Conservation (phyloP, 805 yeast species). For the Candida namnaoensis region DNA sequence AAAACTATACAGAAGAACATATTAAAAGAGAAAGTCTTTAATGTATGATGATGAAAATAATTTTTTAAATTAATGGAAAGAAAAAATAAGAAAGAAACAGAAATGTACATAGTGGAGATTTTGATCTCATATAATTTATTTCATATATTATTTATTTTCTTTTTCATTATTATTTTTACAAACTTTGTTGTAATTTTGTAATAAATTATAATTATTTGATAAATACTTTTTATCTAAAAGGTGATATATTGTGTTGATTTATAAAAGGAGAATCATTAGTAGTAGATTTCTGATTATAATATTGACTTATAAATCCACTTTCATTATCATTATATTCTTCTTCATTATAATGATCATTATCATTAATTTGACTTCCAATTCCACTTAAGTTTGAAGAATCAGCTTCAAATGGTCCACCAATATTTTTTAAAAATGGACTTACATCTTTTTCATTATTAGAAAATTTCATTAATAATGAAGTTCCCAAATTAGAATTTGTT, state of each 20-base stretch:
- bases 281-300: slow-evolving; percentile 7
- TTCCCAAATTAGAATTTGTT: too few species aligned
- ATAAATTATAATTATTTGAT: too few species aligned
- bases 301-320: not conserved
- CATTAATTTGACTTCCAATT: not conserved
- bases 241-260: slow-evolving; percentile 4
- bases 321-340: not conserved
- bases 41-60: not conserved
- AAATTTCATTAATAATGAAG: too few species aligned
- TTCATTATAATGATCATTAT: not conserved
- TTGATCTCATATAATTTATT: too few species aligned
- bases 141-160: too few species aligned
- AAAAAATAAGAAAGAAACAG: too few species aligned
- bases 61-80: too few species aligned
- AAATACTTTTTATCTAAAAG: not conserved
- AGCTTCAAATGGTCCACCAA: slow-evolving; percentile 8
- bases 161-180: too few species aligned
- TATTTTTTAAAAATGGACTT: slow-evolving; percentile 7
- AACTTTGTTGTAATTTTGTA: too few species aligned
- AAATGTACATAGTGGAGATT: too few species aligned
- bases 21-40: slow-evolving; percentile 32
- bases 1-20: slow-evolving; percentile 60
- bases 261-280: slow-evolving; percentile 9
- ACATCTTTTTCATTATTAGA: not conserved
- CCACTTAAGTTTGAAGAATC: too few species aligned